These are phyloP conservation scores for Chaetomiaceae sp. DNA, from an alignment of 2,329 filamentous ascomycete species.

Conservation along the genomic window DNA sequence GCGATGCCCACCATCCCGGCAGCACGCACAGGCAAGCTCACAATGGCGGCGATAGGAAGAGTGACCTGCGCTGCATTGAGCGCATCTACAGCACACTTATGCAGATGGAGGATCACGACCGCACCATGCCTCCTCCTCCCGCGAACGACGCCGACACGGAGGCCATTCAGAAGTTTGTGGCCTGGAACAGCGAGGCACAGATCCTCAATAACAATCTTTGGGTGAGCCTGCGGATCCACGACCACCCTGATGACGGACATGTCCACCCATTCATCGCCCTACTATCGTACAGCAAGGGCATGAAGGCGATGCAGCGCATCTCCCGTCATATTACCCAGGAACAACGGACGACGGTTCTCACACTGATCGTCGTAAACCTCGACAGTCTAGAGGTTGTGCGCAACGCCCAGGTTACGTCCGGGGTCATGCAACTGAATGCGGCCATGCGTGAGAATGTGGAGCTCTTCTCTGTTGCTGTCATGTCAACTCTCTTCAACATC, in stretches of 20 bases:
- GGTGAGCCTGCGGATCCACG: conserved; percentile 84
- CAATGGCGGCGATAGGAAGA: conserved; percentile 70
- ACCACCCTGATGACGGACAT: conserved; percentile 57
- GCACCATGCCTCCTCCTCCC: conserved; percentile 63
- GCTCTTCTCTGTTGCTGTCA: conserved; percentile 80
- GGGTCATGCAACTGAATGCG: conserved; percentile 67
- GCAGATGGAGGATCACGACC: conserved; percentile 89
- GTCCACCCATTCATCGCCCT: conserved; percentile 95
- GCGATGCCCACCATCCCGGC: conserved; percentile 51
- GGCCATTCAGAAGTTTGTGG: conserved; percentile 67
- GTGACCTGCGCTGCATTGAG: conserved; percentile 81
- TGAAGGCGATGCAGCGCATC: conserved; percentile 89
- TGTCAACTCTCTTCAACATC: conserved; percentile 84
- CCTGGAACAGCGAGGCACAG: conserved; percentile 70
- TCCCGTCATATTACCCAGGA: conserved; percentile 91
- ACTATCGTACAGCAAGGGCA: conserved; percentile 90
- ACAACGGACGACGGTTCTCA: conserved; percentile 90
- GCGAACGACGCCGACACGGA: conserved; percentile 62
- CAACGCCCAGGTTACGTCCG: conserved; percentile 68
- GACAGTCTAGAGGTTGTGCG: conserved; percentile 88
- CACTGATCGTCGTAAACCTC: conserved; percentile 90
- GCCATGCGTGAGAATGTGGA: conserved; percentile 88
- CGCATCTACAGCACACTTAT: conserved; percentile 83
- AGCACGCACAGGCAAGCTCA: conserved; percentile 42
- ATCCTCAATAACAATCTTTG: conserved; percentile 77